Percentiles rank a stretch among this genome's conserved stretches.
These are phyloP conservation scores for Chenopodium suecicum DNA, from an alignment of 148 eudicot genomes.

Conservation along the genomic window DNA sequence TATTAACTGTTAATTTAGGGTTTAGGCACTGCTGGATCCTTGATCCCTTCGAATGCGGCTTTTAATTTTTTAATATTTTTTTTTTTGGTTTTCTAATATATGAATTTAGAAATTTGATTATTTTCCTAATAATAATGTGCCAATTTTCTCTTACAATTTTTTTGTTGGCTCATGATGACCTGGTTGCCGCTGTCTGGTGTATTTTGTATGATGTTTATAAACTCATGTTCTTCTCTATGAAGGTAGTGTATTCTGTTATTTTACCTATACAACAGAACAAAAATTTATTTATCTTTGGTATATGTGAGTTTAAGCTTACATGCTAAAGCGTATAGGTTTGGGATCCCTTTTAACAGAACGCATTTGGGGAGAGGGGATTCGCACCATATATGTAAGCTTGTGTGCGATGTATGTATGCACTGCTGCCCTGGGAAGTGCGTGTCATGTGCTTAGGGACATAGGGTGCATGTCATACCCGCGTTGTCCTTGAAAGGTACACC, in stretches of 20 bases:
- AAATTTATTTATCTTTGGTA: background rate
- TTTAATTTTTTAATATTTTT: background rate
- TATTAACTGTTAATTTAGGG: slow-evolving; percentile 15
- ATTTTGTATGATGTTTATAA: too few relatives aligned
- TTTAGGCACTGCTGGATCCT: slow-evolving; percentile 5
- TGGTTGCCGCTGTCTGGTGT: background rate
- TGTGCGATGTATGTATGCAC: background rate
- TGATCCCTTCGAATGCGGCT: slow-evolving; percentile 19
- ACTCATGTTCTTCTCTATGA: background rate
- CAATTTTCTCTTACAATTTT: background rate
- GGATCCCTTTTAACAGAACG: background rate
- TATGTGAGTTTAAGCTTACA: background rate
- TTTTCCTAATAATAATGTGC: slow-evolving; percentile 16
- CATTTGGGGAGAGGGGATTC: background rate
- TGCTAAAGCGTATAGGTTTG: too few relatives aligned
- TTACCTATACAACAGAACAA: background rate
- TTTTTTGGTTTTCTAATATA: background rate
- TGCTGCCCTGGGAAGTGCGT: background rate
- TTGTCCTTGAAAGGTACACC: too few relatives aligned
- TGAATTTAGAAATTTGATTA: slow-evolving; percentile 12
- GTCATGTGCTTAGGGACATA: too few relatives aligned
- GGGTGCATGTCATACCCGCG: too few relatives aligned
- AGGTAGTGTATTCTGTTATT: background rate
- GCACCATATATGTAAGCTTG: background rate
- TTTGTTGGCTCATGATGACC: background rate